Conservation (phyloP, 306 rosid genomes). For the Phaseolus lunatus region DNA sequence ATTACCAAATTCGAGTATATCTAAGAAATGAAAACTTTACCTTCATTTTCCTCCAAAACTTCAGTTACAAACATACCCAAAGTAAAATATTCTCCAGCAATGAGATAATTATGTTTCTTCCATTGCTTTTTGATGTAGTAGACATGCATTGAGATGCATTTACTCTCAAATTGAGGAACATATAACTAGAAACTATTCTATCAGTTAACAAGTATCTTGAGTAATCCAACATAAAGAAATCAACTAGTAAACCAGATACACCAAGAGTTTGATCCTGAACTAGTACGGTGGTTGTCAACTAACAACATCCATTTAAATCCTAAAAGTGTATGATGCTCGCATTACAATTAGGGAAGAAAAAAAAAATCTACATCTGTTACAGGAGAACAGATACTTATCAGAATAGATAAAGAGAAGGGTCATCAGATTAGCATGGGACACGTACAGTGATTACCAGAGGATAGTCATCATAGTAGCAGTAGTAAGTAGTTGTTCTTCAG, state of each 20-base stretch:
- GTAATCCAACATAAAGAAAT: constrained; percentile 33
- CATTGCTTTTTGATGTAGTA: neutral
- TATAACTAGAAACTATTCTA: constrained; percentile 8
- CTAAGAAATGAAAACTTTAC: neutral
- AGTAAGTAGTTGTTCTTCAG: constrained; percentile 44
- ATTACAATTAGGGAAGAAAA: constrained; percentile 30
- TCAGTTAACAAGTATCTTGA: constrained; percentile 16
- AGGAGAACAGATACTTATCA: constrained; percentile 39
- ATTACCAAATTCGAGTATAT: neutral
- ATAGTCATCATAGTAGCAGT: constrained; percentile 32
- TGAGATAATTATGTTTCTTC: neutral
- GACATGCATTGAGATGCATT: neutral
- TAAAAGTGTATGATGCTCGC: constrained; percentile 42
- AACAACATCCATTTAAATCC: constrained; percentile 43
- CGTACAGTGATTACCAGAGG: constrained; percentile 37
- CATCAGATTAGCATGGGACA: constrained; percentile 24
- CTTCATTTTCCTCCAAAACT: neutral
- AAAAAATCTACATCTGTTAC: constrained; percentile 47
- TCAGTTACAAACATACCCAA: neutral
- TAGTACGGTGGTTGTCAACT: constrained; percentile 40
- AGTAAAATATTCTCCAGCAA: neutral
- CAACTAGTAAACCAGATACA: constrained; percentile 29
- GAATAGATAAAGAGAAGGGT: neutral
- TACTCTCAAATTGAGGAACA: neutral
- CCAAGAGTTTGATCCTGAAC: constrained; percentile 39